phyloP scores from a whole-genome alignment of 306 rosid species.

The Crataegus laevigata region DNA sequence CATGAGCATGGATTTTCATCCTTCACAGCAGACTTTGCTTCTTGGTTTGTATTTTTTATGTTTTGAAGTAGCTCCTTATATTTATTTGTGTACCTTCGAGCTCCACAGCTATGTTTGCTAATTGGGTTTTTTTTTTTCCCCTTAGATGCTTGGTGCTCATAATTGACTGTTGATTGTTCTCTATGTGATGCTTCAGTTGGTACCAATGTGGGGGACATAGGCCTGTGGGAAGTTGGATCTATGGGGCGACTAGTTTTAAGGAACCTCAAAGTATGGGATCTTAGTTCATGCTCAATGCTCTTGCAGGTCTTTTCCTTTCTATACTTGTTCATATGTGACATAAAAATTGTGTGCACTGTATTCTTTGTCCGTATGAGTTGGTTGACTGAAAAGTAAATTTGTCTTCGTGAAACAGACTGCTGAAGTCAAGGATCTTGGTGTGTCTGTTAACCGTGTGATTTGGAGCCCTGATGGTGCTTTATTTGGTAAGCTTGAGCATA shows the following conservation, averaged over 20 bases:
- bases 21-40: conserved; percentile 79
- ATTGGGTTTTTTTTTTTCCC: neutral
- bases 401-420: conserved; percentile 51
- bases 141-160: conserved; percentile 9
- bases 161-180: neutral
- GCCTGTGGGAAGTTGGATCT: conserved; percentile 95
- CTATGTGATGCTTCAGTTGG: conserved; percentile 57
- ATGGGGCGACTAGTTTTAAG: conserved; percentile 67
- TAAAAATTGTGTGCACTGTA: neutral
- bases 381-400: conserved; percentile 18
- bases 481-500: conserved; percentile 54
- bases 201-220: conserved; percentile 86
- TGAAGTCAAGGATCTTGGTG: conserved; percentile 84
- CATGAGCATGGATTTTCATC: conserved; percentile 99
- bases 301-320: conserved; percentile 56
- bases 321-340: neutral
- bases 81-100: neutral
- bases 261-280: conserved; percentile 95
- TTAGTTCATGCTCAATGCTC: conserved; percentile 76
- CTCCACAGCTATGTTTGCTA: neutral
- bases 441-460: conserved; percentile 92
- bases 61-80: neutral
- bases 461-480: conserved; percentile 96
- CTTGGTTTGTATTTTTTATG: conserved; percentile 52
- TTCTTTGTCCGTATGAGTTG: neutral